phyloP scores from a whole-genome alignment of 176 grass and related monocot genomes.

The Oryza meridionalis region DNA sequence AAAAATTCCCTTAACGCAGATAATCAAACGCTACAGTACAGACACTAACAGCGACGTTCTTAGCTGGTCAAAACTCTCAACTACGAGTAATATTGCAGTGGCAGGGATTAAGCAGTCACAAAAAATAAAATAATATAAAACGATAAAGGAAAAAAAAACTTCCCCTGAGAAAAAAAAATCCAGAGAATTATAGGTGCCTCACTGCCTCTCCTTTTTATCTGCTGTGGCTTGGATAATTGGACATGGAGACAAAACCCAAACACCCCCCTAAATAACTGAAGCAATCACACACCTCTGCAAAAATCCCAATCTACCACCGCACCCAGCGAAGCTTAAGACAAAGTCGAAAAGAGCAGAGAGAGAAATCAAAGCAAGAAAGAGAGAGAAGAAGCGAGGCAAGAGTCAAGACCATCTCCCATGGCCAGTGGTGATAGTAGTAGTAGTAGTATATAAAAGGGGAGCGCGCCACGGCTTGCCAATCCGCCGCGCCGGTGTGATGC shows the following conservation, averaged over 20 bases:
- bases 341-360: constrained; percentile 41
- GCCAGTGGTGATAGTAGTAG: not conserved
- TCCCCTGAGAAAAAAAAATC: not conserved
- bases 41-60: not conserved
- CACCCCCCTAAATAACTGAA: not conserved
- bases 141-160: not conserved
- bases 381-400: not conserved
- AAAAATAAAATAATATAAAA: not conserved
- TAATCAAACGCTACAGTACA: not conserved
- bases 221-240: constrained; percentile 57
- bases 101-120: not conserved
- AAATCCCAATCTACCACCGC: not conserved
- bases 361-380: not conserved
- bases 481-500: constrained; percentile 18
- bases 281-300: constrained; percentile 14
- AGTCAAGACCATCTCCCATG: constrained; percentile 28
- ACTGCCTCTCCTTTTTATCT: constrained; percentile 8
- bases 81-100: not conserved
- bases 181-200: constrained; percentile 18
- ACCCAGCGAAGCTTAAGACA: not conserved
- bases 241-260: not conserved
- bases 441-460: constrained; percentile 30
- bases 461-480: not conserved
- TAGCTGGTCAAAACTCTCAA: not conserved
- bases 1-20: not conserved